phyloP scores from a whole-genome alignment of 2,329 filamentous ascomycete species.

The Chalaropsis thielavioides region DNA sequence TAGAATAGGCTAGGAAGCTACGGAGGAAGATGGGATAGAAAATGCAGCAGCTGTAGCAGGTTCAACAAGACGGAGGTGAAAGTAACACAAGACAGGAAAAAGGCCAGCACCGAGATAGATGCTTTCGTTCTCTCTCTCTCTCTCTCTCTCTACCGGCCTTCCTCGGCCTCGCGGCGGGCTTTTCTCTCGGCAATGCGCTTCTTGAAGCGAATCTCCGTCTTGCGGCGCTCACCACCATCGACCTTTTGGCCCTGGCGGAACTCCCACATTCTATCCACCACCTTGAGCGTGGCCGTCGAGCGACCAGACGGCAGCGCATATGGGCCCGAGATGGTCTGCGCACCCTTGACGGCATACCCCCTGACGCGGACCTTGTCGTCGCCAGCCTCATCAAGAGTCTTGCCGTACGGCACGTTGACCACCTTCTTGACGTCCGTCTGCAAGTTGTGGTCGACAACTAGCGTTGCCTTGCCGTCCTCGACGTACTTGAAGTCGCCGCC shows the following conservation, averaged over 20 bases:
- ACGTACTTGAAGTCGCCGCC: conserved; percentile 73
- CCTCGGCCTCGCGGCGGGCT: conserved; percentile 41
- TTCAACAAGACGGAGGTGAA: too few species aligned
- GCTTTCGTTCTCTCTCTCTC: too few species aligned
- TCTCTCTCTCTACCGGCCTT: conserved; percentile 22
- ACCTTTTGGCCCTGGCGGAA: conserved; percentile 75
- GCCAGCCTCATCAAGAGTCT: conserved; percentile 23
- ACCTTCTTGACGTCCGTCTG: conserved; percentile 37
- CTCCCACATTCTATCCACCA: conserved; percentile 89
- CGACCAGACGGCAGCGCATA: conserved; percentile 53
- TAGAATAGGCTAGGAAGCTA: too few species aligned
- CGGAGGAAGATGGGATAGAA: too few species aligned
- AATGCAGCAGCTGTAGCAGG: too few species aligned
- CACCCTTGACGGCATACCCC: conserved; percentile 54
- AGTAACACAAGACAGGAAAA: background rate
- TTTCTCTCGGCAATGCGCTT: conserved; percentile 64
- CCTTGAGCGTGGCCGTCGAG: conserved; percentile 48
- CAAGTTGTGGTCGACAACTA: conserved; percentile 29
- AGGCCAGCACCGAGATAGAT: background rate
- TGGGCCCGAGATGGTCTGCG: conserved; percentile 58
- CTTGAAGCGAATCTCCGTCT: conserved; percentile 76
- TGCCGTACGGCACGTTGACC: conserved; percentile 39
- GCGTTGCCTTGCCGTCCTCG: conserved; percentile 36
- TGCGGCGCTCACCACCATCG: conserved; percentile 86
- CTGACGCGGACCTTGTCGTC: conserved; percentile 33